These are phyloP conservation scores for Solanum verrucosum DNA, from an alignment of 257 asterid genomes.

Conservation along the genomic window DNA sequence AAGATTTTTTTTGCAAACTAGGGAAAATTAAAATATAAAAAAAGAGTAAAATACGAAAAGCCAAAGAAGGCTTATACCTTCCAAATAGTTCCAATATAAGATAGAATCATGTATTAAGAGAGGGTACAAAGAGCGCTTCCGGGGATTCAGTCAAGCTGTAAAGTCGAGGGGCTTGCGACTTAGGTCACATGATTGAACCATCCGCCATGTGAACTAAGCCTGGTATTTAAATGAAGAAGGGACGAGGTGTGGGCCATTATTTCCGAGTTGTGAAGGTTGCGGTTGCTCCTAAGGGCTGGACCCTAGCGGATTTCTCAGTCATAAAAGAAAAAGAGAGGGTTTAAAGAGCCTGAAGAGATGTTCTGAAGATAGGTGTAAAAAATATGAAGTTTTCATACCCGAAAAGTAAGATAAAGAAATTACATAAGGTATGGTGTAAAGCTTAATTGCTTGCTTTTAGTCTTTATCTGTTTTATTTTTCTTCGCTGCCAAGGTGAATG, in stretches of 20 bases:
- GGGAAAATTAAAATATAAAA: background rate
- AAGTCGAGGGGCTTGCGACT: background rate
- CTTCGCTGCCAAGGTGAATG: background rate
- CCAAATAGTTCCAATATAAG: background rate
- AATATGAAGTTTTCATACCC: background rate
- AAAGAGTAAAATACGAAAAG: background rate
- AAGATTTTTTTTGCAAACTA: background rate
- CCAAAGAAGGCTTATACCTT: background rate
- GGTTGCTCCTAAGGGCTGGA: background rate
- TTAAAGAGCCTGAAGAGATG: background rate
- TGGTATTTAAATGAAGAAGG: background rate
- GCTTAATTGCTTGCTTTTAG: background rate
- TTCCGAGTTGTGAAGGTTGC: background rate
- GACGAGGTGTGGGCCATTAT: background rate
- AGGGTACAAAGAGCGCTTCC: background rate
- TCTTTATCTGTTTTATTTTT: background rate
- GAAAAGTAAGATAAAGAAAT: background rate
- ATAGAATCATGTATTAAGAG: background rate
- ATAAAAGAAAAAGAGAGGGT: background rate
- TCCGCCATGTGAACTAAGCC: background rate
- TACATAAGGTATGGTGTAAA: background rate
- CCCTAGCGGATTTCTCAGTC: background rate
- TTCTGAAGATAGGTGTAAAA: background rate
- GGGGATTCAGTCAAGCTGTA: background rate
- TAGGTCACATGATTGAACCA: background rate